Conservation (phyloP, 2,329 filamentous ascomycete genomes). For the Colletotrichum tropicale region DNA sequence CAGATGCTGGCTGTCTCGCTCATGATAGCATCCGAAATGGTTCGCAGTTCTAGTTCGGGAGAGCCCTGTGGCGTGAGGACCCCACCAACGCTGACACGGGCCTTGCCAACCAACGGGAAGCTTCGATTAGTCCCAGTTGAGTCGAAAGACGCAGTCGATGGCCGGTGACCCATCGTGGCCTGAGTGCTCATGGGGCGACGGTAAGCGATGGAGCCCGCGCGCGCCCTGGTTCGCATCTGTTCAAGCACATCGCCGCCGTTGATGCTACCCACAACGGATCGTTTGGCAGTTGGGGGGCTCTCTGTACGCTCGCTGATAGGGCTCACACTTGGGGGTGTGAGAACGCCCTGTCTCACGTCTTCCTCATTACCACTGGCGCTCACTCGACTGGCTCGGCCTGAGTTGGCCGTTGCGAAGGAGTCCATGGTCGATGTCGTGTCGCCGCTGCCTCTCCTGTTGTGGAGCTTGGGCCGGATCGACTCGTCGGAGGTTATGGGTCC, state of each 20-base stretch:
- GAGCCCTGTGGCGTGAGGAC: slow-evolving; percentile 52
- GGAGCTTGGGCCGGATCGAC: slow-evolving; percentile 25
- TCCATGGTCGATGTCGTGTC: slow-evolving; percentile 57
- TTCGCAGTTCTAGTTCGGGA: slow-evolving; percentile 52
- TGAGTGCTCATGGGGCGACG: slow-evolving; percentile 48
- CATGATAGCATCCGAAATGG: slow-evolving; percentile 53
- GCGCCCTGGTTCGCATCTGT: slow-evolving; percentile 21
- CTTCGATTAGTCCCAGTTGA: slow-evolving; percentile 65
- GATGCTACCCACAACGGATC: slow-evolving; percentile 25
- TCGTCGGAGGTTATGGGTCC: slow-evolving; percentile 42
- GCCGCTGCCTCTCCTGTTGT: slow-evolving; percentile 47
- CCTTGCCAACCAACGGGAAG: slow-evolving; percentile 64
- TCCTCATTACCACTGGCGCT: slow-evolving; percentile 6
- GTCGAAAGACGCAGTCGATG: slow-evolving; percentile 61
- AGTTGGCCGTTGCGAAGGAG: slow-evolving; percentile 62
- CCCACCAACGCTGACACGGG: slow-evolving; percentile 48
- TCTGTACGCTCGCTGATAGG: slow-evolving; percentile 12
- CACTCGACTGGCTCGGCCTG: slow-evolving; percentile 47
- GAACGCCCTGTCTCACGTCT: slow-evolving; percentile 3
- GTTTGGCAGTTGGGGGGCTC: slow-evolving; percentile 17
- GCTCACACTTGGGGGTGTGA: slow-evolving; percentile 19
- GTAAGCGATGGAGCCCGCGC: slow-evolving; percentile 36
- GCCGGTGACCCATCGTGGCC: slow-evolving; percentile 51
- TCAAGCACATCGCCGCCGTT: slow-evolving; percentile 27
- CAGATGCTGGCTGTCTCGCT: slow-evolving; percentile 49